Conservation (phyloP, 257 asterid species). For the Solanum clarkiae region DNA sequence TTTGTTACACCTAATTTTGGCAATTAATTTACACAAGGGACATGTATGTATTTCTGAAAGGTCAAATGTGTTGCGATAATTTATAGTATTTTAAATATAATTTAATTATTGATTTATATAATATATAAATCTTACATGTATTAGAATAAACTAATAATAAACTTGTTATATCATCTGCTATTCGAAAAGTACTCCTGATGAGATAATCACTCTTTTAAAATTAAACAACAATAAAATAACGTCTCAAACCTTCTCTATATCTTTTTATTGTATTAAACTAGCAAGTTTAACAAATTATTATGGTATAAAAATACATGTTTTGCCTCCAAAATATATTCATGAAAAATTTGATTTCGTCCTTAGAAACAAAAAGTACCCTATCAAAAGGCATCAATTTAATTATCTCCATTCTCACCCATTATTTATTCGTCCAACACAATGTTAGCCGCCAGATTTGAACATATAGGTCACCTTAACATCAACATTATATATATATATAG, state of each 20-base stretch:
- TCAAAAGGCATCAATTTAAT: no score
- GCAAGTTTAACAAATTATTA: neutral
- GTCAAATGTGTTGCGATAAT: no score
- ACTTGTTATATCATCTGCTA: neutral
- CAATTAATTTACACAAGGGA: neutral
- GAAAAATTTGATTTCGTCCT: neutral
- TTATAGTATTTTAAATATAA: no score
- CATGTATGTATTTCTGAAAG: no score
- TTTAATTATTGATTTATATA: no score
- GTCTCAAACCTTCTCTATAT: neutral
- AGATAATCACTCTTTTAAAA: no score
- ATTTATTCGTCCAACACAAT: neutral
- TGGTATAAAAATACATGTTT: neutral
- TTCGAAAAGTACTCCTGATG: neutral
- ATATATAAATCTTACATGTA: neutral
- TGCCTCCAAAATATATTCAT: neutral
- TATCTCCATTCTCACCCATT: no score
- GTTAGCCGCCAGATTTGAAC: neutral
- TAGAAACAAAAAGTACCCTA: neutral
- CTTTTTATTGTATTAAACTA: neutral
- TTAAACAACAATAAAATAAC: neutral
- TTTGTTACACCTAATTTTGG: neutral
- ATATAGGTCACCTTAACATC: no score
- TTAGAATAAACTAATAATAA: neutral
- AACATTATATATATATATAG: neutral